phyloP scores from a whole-genome alignment of 345 rosid genomes.

The Gossypium mustelinum region DNA sequence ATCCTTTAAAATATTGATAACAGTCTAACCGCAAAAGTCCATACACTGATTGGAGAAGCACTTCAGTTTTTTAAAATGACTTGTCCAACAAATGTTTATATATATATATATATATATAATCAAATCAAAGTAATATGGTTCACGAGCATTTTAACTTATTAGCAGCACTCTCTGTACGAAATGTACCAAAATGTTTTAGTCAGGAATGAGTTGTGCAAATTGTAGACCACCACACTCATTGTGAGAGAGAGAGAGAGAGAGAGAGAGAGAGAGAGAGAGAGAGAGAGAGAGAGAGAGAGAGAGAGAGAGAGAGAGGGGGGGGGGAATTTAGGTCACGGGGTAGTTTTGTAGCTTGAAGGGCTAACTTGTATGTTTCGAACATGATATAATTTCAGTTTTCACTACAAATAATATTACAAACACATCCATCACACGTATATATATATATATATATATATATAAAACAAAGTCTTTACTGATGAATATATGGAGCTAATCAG shows the following conservation, averaged over 20 bases:
- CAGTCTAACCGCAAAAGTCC: too few relatives aligned
- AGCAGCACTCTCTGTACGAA: background rate
- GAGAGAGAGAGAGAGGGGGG: background rate
- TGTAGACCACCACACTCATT: background rate
- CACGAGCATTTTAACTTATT: background rate
- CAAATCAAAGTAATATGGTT: background rate
- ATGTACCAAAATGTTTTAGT: background rate
- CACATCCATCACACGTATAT: too few relatives aligned
- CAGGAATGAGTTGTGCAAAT: background rate
- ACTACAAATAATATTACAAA: background rate
- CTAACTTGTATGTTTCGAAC: conserved; percentile 3
- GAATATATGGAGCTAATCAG: conserved; percentile 12
- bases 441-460: too few relatives aligned
- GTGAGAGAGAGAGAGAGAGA: background rate
- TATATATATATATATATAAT: background rate
- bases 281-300: background rate
- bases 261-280: background rate
- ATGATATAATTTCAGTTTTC: background rate
- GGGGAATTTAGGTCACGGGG: conserved; percentile 1
- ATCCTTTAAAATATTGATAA: too few relatives aligned
- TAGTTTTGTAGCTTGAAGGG: background rate
- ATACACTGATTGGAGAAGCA: too few relatives aligned
- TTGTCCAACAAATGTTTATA: too few relatives aligned
- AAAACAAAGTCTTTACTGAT: background rate
- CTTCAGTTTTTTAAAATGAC: too few relatives aligned